Conservation (phyloP, 164 flowering plant genomes). For the Cinnamomum micranthum region DNA sequence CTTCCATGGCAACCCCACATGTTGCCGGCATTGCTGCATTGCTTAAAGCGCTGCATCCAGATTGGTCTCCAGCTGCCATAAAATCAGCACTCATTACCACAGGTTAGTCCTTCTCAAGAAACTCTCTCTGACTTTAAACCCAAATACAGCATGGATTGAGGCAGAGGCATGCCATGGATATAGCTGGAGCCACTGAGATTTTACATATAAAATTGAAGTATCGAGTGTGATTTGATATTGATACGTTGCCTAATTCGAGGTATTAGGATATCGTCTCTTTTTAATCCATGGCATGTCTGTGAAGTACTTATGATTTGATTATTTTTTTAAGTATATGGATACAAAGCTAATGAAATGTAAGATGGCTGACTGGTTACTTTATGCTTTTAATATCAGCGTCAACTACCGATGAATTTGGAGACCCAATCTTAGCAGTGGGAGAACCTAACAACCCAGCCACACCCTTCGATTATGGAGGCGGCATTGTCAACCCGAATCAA, state of each 20-base stretch:
- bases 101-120: slow-evolving; percentile 19
- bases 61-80: slow-evolving; percentile 57
- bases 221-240: too few relatives aligned
- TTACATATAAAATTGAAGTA: too few relatives aligned
- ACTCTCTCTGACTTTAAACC: too few relatives aligned
- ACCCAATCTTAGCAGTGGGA: background rate
- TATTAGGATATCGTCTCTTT: too few relatives aligned
- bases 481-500: slow-evolving; percentile 33
- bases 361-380: background rate
- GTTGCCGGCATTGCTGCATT: slow-evolving; percentile 44
- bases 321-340: too few relatives aligned
- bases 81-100: slow-evolving; percentile 51
- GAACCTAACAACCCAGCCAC: slow-evolving; percentile 26
- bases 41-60: slow-evolving; percentile 35
- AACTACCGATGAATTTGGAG: background rate
- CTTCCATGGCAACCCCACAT: slow-evolving; percentile 55
- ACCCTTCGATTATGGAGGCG: slow-evolving; percentile 43
- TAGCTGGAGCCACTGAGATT: too few relatives aligned
- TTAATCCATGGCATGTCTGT: too few relatives aligned
- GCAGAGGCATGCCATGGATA: too few relatives aligned
- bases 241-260: too few relatives aligned
- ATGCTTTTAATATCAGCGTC: background rate
- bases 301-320: too few relatives aligned
- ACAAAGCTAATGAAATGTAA: background rate
- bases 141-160: too few relatives aligned